These are phyloP conservation scores for Alnus rubra DNA, from an alignment of 306 rosid species.

Conservation along the genomic window DNA sequence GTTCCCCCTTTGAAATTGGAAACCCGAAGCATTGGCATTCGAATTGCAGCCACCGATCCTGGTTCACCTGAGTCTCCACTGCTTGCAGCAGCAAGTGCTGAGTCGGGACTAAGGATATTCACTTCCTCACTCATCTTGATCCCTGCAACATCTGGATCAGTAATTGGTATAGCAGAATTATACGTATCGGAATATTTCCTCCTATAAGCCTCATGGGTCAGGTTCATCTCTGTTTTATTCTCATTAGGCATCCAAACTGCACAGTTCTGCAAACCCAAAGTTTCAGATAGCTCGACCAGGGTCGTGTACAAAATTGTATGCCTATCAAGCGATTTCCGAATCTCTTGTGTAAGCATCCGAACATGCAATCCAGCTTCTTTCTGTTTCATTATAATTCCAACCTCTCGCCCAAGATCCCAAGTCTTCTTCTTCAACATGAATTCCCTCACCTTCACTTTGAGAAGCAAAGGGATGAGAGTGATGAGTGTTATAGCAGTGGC, in stretches of 20 bases:
- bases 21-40: constrained; percentile 98
- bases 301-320: constrained; percentile 87
- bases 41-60: constrained; percentile 88
- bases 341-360: constrained; percentile 98
- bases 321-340: constrained; percentile 91
- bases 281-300: constrained; percentile 85
- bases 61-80: constrained; percentile 58
- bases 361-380: constrained; percentile 89
- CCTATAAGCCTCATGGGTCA: constrained; percentile 77
- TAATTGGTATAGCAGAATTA: constrained; percentile 57
- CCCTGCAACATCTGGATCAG: constrained; percentile 63
- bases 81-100: constrained; percentile 74
- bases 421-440: constrained; percentile 98
- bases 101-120: constrained; percentile 63
- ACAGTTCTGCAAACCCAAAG: constrained; percentile 88
- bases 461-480: constrained; percentile 93
- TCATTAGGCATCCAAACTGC: constrained; percentile 99
- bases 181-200: constrained; percentile 46
- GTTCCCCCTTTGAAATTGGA: constrained; percentile 95
- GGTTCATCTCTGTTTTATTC: constrained; percentile 74
- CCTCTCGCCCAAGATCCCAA: constrained; percentile 97
- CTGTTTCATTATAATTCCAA: constrained; percentile 83
- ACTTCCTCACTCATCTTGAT: constrained; percentile 68
- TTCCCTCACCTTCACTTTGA: constrained; percentile 96
- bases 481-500: constrained; percentile 96